These are phyloP conservation scores for Phaeosphaeriaceae sp. DNA, from an alignment of 2,329 filamentous ascomycete genomes.

Conservation along the genomic window DNA sequence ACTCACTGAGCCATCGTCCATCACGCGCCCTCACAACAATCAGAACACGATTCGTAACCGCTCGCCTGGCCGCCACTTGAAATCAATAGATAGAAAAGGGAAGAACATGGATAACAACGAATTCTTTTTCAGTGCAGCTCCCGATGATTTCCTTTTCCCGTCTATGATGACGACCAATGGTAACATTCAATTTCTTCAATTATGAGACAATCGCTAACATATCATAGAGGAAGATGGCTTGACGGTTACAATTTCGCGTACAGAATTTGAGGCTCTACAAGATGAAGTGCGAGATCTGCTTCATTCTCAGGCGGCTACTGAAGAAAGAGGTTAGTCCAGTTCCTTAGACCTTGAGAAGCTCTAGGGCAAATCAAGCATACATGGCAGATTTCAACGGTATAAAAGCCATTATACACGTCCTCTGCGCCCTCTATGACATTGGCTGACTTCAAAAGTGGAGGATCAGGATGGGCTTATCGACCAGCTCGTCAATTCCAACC, in stretches of 20 bases:
- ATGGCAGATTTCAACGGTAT: not conserved
- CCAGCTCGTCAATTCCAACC: constrained; percentile 4
- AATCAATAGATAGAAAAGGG: too few relatives aligned
- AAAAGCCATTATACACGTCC: not conserved
- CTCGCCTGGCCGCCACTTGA: too few relatives aligned
- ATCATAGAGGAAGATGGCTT: constrained; percentile 1
- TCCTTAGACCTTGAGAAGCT: too few relatives aligned
- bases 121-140: too few relatives aligned
- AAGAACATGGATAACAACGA: too few relatives aligned
- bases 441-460: constrained; percentile 6
- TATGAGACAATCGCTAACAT: not conserved
- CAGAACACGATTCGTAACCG: not conserved
- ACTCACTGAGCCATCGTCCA: constrained; percentile 1
- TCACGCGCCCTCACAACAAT: not conserved
- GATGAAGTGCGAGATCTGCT: not conserved
- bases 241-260: too few relatives aligned
- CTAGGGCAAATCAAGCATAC: too few relatives aligned
- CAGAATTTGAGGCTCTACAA: not conserved
- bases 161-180: too few relatives aligned
- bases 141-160: too few relatives aligned
- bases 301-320: too few relatives aligned
- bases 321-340: too few relatives aligned
- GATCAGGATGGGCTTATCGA: not conserved
- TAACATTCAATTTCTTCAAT: not conserved
- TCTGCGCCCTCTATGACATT: not conserved